phyloP scores from a whole-genome alignment of 2,329 filamentous ascomycete species.

The Pleochaeta shiraiana region DNA sequence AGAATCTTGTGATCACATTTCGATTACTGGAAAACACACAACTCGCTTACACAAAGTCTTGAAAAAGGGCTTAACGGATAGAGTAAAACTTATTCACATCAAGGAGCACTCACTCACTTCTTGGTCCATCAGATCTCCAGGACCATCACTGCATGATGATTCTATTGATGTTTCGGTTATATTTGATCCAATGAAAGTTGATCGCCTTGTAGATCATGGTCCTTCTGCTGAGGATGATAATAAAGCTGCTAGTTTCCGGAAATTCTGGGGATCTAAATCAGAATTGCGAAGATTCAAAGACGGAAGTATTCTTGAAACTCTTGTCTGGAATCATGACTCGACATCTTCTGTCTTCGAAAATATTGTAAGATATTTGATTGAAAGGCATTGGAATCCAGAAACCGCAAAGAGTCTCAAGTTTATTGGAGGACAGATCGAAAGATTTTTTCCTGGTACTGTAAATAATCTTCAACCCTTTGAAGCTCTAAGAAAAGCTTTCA shows the following conservation, averaged over 20 bases:
- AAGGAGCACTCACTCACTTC: slow-evolving; percentile 20
- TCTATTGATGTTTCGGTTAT: slow-evolving; percentile 42
- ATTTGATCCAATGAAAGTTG: slow-evolving; percentile 49
- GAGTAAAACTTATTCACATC: slow-evolving; percentile 46
- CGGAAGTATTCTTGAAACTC: slow-evolving; percentile 76
- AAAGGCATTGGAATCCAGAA: slow-evolving; percentile 41
- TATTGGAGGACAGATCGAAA: slow-evolving; percentile 23
- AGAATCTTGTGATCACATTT: slow-evolving; percentile 14
- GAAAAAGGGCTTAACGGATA: slow-evolving; percentile 49
- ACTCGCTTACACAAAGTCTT: slow-evolving; percentile 41
- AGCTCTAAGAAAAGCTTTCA: slow-evolving; percentile 45
- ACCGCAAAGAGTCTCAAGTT: slow-evolving; percentile 22
- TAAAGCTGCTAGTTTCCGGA: slow-evolving; percentile 58
- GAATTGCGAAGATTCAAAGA: slow-evolving; percentile 91
- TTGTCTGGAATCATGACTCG: slow-evolving; percentile 56
- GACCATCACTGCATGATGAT: slow-evolving; percentile 16
- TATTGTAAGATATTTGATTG: slow-evolving; percentile 51
- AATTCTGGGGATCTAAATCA: slow-evolving; percentile 88
- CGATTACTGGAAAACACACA: slow-evolving; percentile 20
- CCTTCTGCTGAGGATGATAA: slow-evolving; percentile 70
- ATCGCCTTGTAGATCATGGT: slow-evolving; percentile 67
- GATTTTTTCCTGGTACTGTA: slow-evolving; percentile 20
- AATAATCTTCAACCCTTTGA: slow-evolving; percentile 35
- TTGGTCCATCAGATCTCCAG: slow-evolving; percentile 27
- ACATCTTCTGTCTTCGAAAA: slow-evolving; percentile 50